A percentile compares a stretch with the other conserved stretches of the same genome.
Evolutionary conservation across 2,329 filamentous ascomycete species (phyloP).

Genomic region (Metarhizium brunneum): DNA sequence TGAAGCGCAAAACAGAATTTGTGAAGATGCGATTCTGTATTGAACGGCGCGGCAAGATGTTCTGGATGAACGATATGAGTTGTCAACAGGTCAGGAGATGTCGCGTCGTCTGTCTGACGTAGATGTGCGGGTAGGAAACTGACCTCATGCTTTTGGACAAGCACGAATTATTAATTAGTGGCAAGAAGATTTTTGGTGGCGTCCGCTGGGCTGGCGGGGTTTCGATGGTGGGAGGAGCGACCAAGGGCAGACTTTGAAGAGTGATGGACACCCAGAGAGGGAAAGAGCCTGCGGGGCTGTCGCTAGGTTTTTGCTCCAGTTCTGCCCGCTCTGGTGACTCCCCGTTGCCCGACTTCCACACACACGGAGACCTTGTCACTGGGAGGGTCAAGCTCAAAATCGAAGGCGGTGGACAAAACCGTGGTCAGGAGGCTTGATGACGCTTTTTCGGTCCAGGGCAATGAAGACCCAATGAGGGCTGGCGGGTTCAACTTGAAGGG

Average conservation of each 20-base stretch:
- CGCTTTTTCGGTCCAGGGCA: too few relatives aligned
- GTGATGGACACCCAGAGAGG: too few relatives aligned
- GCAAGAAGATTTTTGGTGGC: constrained; percentile 17
- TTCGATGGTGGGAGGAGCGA: too few relatives aligned
- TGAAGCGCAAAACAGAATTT: constrained; percentile 6
- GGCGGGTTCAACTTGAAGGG: too few relatives aligned
- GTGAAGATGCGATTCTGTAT: background rate
- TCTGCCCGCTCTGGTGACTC: too few relatives aligned
- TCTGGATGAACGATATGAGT: background rate
- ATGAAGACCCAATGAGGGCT: too few relatives aligned
- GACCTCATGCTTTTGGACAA: background rate
- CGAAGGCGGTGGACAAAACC: constrained; percentile 2
- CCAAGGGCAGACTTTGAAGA: too few relatives aligned
- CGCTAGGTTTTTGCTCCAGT: too few relatives aligned
- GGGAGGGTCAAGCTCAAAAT: background rate
- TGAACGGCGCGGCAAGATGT: background rate
- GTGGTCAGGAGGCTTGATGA: too few relatives aligned
- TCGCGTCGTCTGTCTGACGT: background rate
- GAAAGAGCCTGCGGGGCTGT: too few relatives aligned
- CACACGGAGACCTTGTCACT: background rate
- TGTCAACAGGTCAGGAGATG: background rate
- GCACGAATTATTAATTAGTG: constrained; percentile 14
- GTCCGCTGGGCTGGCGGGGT: background rate
- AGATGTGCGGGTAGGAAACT: background rate
- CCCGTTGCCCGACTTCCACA: too few relatives aligned